Evolutionary conservation across 2,329 filamentous ascomycete genomes (phyloP), one percentile per base, ranked within the genome.

Genomic region (Alternaria atra): DNA sequence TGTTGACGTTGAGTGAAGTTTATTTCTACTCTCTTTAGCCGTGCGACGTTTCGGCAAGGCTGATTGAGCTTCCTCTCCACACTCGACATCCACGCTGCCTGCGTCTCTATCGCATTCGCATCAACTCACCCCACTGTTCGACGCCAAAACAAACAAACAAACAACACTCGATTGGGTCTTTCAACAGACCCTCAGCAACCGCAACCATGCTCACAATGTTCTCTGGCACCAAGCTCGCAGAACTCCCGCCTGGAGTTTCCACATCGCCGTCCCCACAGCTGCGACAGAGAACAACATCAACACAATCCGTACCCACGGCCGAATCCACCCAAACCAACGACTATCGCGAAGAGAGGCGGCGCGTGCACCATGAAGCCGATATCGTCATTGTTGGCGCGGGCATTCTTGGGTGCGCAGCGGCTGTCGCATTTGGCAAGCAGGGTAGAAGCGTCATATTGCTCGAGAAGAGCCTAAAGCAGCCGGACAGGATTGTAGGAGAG

Each of bases 401-500:
- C 56, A 86, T 98, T 60, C 88, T 97, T 65, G 95, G 95, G 40
- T 97, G 93, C 78, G 92, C 94, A 20, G 84, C 93, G 23, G 94
- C 95, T 17, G 91, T 90, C 65, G 89, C 94, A 23, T 85, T 98
- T 46, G 94, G 91, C 60, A 90, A 91, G 71, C 95, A 98, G 81
- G 94, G 93, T 55, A 89, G 95, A 65, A 96, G 91, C 77, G 94
- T 99, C 27, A 86, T 98, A 27, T 83, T 99, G 52, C 87, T 99
- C 52, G 95, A 99, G 82, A 87, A 88, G 73, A 96, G 89, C 81
- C 84, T 98, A 80, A 93, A 93, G 80, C 91, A 98, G 82, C 95
- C 95, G 20, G 91, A 98, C 81, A 89, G 95, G 66, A 99, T 99
- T 69, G 93, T 99, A 48, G 95, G 95, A 71, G 95, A 99, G 82